Conservation (phyloP, 1,284 basidiomycete species). For the Apiotrichum montevideense region DNA sequence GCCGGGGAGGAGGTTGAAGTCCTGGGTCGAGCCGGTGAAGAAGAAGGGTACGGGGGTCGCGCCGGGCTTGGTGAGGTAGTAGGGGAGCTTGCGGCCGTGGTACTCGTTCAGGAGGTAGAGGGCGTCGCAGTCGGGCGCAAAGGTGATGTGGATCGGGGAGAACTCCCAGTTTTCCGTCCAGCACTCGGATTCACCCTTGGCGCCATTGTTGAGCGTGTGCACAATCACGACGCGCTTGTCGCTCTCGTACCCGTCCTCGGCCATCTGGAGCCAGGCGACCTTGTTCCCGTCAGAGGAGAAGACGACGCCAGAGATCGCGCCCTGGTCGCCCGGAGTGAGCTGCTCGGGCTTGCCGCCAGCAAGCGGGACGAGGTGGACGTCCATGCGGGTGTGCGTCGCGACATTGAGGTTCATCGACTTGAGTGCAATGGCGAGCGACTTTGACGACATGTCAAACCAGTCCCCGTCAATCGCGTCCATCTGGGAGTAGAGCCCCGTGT, state of each 20-base stretch:
- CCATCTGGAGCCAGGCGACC: constrained; percentile 78
- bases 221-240: constrained; percentile 61
- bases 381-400: constrained; percentile 53
- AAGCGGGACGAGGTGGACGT: constrained; percentile 46
- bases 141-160: constrained; percentile 62
- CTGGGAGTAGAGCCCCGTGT: constrained; percentile 53
- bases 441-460: constrained; percentile 55
- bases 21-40: constrained; percentile 32
- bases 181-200: constrained; percentile 10
- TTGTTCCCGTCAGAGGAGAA: constrained; percentile 64
- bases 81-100: constrained; percentile 51
- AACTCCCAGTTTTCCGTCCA: constrained; percentile 74
- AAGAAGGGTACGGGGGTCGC: constrained; percentile 36
- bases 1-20: constrained; percentile 13
- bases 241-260: constrained; percentile 78
- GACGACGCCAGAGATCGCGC: constrained; percentile 65
- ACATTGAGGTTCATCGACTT: constrained; percentile 68
- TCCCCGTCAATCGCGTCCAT: constrained; percentile 72
- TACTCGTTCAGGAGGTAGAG: constrained; percentile 72
- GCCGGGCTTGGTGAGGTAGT: constrained; percentile 32
- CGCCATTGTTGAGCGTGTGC: constrained; percentile 54
- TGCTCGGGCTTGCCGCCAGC: constrained; percentile 15
- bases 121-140: constrained; percentile 62
- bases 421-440: constrained; percentile 70
- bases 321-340: constrained; percentile 74